Conservation (phyloP, 495 filamentous ascomycete genomes). For the Trypethelium eluteriae region DNA sequence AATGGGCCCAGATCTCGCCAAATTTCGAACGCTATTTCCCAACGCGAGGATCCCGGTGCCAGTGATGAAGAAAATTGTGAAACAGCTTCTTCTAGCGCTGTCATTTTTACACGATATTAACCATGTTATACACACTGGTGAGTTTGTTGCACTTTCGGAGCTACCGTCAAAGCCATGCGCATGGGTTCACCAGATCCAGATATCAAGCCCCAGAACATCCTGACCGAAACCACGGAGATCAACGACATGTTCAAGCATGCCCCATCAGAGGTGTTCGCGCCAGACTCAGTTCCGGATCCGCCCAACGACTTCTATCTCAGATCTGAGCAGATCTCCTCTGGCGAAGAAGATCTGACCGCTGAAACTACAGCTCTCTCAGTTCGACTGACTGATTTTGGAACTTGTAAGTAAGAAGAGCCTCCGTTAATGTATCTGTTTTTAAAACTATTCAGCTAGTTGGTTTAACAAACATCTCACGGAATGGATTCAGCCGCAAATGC, state of each 20-base stretch:
- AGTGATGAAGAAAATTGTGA: constrained; percentile 13
- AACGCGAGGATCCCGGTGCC: constrained; percentile 16
- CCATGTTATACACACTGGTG: constrained; percentile 19
- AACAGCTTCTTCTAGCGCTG: constrained; percentile 12
- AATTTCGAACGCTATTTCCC: constrained; percentile 1
- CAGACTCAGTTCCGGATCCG: constrained; percentile 16
- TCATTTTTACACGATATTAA: constrained; percentile 10
- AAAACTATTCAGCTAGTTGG: constrained; percentile 28
- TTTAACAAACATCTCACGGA: constrained; percentile 33
- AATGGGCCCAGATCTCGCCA: not conserved
- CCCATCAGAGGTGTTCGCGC: not conserved
- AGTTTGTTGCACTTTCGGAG: constrained; percentile 11
- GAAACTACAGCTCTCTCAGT: not conserved
- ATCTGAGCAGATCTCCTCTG: not conserved
- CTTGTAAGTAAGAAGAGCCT: constrained; percentile 23
- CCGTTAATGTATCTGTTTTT: constrained; percentile 19
- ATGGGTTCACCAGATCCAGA: constrained; percentile 25
- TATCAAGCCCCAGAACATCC: constrained; percentile 34
- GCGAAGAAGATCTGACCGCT: not conserved
- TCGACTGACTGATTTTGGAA: constrained; percentile 27
- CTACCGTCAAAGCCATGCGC: not conserved
- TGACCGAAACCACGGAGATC: constrained; percentile 26
- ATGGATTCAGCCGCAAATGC: constrained; percentile 38
- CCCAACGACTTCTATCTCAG: not conserved
- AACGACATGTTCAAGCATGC: constrained; percentile 23